Conservation (phyloP, 2,329 filamentous ascomycete species). For the Phyllosticta citriasiana region DNA sequence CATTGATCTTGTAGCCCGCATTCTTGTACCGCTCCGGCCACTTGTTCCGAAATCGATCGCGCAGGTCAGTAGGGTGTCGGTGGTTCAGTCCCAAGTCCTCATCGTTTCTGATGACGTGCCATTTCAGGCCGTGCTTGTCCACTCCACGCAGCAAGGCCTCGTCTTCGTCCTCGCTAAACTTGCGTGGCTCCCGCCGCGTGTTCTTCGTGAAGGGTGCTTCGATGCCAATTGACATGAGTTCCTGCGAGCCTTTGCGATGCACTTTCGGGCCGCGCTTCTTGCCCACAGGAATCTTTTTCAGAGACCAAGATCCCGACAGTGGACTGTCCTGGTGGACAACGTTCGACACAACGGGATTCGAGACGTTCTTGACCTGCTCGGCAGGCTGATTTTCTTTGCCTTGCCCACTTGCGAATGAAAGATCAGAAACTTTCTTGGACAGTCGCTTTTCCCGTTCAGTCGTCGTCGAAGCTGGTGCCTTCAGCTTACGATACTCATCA, state of each 20-base stretch:
- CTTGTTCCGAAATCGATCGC: slow-evolving; percentile 51
- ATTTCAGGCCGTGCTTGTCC: slow-evolving; percentile 47
- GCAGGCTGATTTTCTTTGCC: not conserved
- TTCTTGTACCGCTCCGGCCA: slow-evolving; percentile 48
- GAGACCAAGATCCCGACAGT: not conserved
- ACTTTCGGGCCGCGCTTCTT: slow-evolving; percentile 10
- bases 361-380: not conserved
- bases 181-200: slow-evolving; percentile 43
- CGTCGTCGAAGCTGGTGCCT: not conserved
- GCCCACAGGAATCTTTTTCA: not conserved
- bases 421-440: not conserved
- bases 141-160: slow-evolving; percentile 49
- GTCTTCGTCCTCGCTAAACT: slow-evolving; percentile 49
- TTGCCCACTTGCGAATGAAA: not conserved
- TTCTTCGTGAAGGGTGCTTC: slow-evolving; percentile 39
- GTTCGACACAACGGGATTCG: not conserved
- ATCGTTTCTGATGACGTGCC: slow-evolving; percentile 51
- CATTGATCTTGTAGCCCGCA: slow-evolving; percentile 34
- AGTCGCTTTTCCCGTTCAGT: not conserved
- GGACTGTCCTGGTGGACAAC: not conserved
- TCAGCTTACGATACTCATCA: slow-evolving; percentile 31
- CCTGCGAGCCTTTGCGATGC: slow-evolving; percentile 19
- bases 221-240: slow-evolving; percentile 37
- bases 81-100: slow-evolving; percentile 39
- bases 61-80: slow-evolving; percentile 43